A percentile compares a stretch with the other conserved stretches of the same genome.
These are phyloP conservation scores for Cladosporium halotolerans DNA, from an alignment of 2,329 filamentous ascomycete genomes.

Conservation along the genomic window DNA sequence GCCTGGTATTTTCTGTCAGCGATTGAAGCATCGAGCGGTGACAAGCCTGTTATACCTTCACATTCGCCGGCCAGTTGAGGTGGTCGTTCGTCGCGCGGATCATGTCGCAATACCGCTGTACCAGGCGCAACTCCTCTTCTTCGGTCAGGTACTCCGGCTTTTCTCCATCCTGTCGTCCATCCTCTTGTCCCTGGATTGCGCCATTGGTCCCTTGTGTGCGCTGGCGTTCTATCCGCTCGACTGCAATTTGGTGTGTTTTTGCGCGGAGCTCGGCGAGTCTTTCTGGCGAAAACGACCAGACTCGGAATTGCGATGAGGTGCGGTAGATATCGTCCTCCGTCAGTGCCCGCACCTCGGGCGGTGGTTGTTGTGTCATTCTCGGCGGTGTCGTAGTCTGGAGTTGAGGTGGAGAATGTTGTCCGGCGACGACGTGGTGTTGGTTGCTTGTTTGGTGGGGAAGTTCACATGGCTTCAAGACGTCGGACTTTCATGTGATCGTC, in stretches of 20 bases:
- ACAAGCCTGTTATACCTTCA: conserved; percentile 43
- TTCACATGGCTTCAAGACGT: not conserved
- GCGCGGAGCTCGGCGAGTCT: conserved; percentile 65
- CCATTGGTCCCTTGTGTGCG: conserved; percentile 13
- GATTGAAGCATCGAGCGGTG: not conserved
- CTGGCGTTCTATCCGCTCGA: conserved; percentile 53
- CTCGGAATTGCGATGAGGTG: conserved; percentile 78
- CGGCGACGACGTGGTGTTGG: conserved; percentile 10
- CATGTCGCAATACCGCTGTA: conserved; percentile 67
- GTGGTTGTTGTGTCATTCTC: conserved; percentile 8
- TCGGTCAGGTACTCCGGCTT: conserved; percentile 73
- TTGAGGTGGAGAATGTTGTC: conserved; percentile 1
- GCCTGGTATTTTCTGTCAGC: conserved; percentile 41
- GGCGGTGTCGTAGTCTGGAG: not conserved
- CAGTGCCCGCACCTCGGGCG: conserved; percentile 35
- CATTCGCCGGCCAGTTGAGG: conserved; percentile 54
- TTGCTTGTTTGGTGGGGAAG: conserved; percentile 14
- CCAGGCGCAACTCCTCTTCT: conserved; percentile 73
- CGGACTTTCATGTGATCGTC: not conserved
- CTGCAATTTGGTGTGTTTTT: conserved; percentile 73
- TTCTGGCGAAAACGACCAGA: conserved; percentile 83
- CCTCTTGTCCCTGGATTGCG: conserved; percentile 22
- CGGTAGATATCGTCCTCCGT: conserved; percentile 89
- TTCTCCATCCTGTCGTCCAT: conserved; percentile 38
- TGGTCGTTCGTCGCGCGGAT: conserved; percentile 46